These are phyloP conservation scores for Solanum chmielewskii DNA, from an alignment of 257 asterid species.

Conservation along the genomic window DNA sequence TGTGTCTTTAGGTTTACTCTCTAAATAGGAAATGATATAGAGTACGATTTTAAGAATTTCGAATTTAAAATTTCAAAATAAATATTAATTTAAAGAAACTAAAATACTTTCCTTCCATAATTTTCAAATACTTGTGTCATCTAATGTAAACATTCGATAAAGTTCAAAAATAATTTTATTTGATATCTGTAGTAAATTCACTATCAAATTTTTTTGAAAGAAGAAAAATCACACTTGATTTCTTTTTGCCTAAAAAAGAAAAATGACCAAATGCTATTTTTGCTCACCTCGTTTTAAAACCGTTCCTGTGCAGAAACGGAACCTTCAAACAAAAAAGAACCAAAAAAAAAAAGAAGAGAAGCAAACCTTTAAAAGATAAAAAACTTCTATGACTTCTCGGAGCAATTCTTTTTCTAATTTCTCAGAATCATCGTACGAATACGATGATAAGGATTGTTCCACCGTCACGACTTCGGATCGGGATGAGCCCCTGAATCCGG, in stretches of 20 bases:
- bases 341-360: not conserved
- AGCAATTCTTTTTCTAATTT: not conserved
- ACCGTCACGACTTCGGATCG: not conserved
- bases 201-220: not conserved
- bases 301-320: not conserved
- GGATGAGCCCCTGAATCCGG: slow-evolving; percentile 2
- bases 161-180: not conserved
- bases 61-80: not conserved
- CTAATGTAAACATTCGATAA: not conserved
- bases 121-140: not conserved
- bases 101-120: not conserved
- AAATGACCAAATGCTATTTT: not conserved
- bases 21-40: not conserved
- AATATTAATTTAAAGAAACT: not conserved
- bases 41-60: not conserved
- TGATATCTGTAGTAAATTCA: not conserved
- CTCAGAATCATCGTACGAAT: not conserved
- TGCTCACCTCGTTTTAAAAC: not conserved
- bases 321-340: not conserved
- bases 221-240: not conserved
- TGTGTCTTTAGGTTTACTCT: not conserved
- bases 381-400: not conserved
- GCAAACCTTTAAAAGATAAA: not conserved
- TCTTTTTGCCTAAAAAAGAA: not conserved
- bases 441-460: not conserved